phyloP scores from a whole-genome alignment of 441 rosid species.

The Breynia disticha region DNA sequence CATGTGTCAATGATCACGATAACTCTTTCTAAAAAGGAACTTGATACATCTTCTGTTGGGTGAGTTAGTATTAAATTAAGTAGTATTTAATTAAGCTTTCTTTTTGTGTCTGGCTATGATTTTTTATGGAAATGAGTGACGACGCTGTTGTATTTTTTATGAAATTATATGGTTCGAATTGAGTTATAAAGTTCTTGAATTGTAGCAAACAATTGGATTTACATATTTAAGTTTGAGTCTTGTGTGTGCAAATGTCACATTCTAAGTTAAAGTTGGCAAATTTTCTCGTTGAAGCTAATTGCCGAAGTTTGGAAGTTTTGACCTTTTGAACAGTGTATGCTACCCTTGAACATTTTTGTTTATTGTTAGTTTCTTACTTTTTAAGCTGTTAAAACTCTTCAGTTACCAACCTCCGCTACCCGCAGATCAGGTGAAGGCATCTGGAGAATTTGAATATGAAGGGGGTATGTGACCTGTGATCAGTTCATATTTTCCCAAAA shows the following conservation, averaged over 20 bases:
- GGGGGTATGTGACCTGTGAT: constrained; percentile 47
- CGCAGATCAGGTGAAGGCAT: constrained; percentile 63
- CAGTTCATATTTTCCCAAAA: neutral
- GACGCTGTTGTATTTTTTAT: neutral
- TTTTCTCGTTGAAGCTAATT: too few species aligned
- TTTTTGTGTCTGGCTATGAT: neutral
- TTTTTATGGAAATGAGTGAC: neutral
- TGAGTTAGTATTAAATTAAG: constrained; percentile 22
- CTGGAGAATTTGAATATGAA: constrained; percentile 52
- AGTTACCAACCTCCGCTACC: constrained; percentile 89
- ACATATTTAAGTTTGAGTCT: too few species aligned
- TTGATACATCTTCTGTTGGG: constrained; percentile 66
- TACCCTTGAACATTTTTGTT: neutral
- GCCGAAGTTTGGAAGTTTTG: too few species aligned
- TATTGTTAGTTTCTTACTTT: neutral
- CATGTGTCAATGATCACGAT: constrained; percentile 88
- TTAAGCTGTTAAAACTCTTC: constrained; percentile 12
- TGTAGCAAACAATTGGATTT: too few species aligned
- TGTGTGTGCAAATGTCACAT: too few species aligned
- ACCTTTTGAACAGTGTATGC: neutral
- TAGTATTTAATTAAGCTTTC: neutral
- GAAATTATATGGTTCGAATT: too few species aligned
- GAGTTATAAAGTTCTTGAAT: too few species aligned
- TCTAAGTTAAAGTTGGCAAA: too few species aligned
- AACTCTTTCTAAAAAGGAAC: constrained; percentile 64